Evolutionary conservation across 306 rosid genomes (phyloP).

Genomic region (Vigna mungo): DNA sequence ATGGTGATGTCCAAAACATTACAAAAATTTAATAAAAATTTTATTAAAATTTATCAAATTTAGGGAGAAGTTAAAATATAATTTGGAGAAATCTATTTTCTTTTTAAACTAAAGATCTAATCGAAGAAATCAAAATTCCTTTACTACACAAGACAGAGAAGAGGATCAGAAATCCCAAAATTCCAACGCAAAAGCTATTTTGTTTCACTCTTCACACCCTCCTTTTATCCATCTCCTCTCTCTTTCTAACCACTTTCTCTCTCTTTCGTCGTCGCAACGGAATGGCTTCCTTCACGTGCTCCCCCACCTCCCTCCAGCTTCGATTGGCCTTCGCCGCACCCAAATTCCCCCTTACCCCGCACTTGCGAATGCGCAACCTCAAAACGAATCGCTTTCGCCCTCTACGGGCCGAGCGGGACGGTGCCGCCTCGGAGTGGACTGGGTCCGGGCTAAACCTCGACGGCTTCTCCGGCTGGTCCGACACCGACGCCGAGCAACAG

Average conservation of each 20-base stretch:
- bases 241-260: not conserved
- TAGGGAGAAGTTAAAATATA: no score
- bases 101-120: no score
- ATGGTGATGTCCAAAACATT: no score
- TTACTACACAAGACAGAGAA: no score
- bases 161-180: no score
- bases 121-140: no score
- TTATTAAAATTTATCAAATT: no score
- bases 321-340: constrained; percentile 66
- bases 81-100: no score
- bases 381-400: constrained; percentile 55
- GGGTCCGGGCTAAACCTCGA: constrained; percentile 54
- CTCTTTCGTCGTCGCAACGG: not conserved
- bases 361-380: constrained; percentile 49
- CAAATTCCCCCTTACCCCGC: constrained; percentile 52
- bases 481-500: constrained; percentile 41
- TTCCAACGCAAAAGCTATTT: no score
- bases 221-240: not conserved
- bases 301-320: constrained; percentile 95
- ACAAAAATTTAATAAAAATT: no score
- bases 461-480: constrained; percentile 88
- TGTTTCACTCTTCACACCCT: no score
- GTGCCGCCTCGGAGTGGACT: constrained; percentile 46
- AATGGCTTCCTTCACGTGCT: constrained; percentile 51
- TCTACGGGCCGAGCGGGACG: constrained; percentile 49